These are phyloP conservation scores for Solanum dulcamara DNA, from an alignment of 257 asterid genomes.

Conservation along the genomic window DNA sequence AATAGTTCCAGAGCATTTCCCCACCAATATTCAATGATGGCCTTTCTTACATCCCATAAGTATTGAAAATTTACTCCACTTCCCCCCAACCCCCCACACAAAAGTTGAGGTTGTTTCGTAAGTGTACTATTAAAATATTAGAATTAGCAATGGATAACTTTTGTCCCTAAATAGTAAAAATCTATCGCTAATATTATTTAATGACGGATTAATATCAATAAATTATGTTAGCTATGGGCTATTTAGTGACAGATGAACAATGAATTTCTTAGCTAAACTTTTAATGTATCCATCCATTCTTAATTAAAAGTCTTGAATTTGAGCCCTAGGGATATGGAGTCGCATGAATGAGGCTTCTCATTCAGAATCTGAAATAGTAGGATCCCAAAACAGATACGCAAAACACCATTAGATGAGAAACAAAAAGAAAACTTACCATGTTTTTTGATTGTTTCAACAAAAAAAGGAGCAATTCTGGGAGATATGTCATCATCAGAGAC, in stretches of 20 bases:
- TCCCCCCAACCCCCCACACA: too few relatives aligned
- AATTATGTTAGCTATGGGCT: background rate
- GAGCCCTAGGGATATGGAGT: background rate
- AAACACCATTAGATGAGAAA: background rate
- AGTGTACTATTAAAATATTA: too few relatives aligned
- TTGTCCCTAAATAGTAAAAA: too few relatives aligned
- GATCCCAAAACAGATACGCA: background rate
- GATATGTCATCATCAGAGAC: conserved; percentile 17
- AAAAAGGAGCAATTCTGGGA: conserved; percentile 19
- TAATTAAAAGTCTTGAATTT: background rate
- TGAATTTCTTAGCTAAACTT: background rate
- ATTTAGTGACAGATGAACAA: background rate
- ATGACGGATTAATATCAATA: background rate
- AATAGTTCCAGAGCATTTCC: too few relatives aligned
- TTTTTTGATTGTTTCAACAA: background rate
- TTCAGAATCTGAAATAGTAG: background rate
- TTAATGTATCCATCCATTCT: background rate
- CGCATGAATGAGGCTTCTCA: background rate
- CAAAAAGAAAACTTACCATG: background rate
- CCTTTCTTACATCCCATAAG: too few relatives aligned
- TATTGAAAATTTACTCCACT: too few relatives aligned
- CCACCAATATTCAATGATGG: too few relatives aligned
- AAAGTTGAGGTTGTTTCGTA: too few relatives aligned
- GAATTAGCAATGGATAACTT: too few relatives aligned
- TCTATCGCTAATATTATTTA: too few relatives aligned